Evolutionary conservation across 352 stramenopile species (phyloP).

Genomic region (Pythium oligandrum): DNA sequence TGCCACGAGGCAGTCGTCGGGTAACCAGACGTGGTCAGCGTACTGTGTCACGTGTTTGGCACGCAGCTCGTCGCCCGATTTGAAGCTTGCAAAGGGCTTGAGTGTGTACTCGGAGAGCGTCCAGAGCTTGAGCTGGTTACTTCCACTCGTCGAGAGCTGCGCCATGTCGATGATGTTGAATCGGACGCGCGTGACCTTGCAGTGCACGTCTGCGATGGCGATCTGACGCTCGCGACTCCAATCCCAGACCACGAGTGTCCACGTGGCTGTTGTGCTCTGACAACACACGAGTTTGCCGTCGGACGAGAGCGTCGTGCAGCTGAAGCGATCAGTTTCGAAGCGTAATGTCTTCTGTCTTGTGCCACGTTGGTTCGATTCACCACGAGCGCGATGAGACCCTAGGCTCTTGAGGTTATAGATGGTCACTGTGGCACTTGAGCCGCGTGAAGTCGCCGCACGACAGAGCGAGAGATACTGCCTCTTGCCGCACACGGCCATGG

Average conservation of each 20-base stretch:
- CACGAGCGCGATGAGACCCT: neutral
- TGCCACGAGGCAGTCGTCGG: slow-evolving; percentile 55
- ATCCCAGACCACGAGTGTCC: slow-evolving; percentile 72
- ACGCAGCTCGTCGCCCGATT: slow-evolving; percentile 63
- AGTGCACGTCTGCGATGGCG: slow-evolving; percentile 58
- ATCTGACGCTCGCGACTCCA: slow-evolving; percentile 66
- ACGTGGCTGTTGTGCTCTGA: slow-evolving; percentile 45
- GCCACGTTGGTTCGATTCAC: slow-evolving; percentile 3
- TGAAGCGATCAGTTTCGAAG: slow-evolving; percentile 49
- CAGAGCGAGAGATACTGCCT: slow-evolving; percentile 48
- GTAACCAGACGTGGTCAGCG: slow-evolving; percentile 68
- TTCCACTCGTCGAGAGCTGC: slow-evolving; percentile 67
- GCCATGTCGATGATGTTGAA: slow-evolving; percentile 81
- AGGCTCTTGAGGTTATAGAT: slow-evolving; percentile 18
- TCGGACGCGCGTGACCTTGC: slow-evolving; percentile 57
- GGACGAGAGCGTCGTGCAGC: slow-evolving; percentile 46
- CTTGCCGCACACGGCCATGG: slow-evolving; percentile 61
- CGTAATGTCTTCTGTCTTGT: slow-evolving; percentile 31
- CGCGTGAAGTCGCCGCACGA: slow-evolving; percentile 21
- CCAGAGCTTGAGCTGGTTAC: slow-evolving; percentile 69
- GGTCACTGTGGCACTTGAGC: slow-evolving; percentile 11
- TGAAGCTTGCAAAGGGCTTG: slow-evolving; percentile 69
- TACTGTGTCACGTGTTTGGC: slow-evolving; percentile 33
- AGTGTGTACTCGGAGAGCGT: slow-evolving; percentile 69
- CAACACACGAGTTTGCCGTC: slow-evolving; percentile 66